Percentiles rank a stretch among this genome's conserved stretches.
Conservation (phyloP, 306 rosid species). For the Casuarina equisetifolia region DNA sequence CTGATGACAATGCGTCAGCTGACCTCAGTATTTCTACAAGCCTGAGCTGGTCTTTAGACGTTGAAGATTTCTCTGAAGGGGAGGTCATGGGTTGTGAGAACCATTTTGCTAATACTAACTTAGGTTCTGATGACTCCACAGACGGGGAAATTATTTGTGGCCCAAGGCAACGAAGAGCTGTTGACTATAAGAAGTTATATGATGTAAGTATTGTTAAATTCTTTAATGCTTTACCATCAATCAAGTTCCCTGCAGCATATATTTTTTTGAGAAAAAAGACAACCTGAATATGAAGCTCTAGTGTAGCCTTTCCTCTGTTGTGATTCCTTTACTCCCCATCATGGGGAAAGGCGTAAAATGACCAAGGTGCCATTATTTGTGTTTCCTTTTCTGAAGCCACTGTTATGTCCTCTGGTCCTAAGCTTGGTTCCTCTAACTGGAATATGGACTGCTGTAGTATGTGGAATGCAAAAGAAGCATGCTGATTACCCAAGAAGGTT, state of each 20-base stretch:
- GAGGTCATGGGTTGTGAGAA: constrained; percentile 37
- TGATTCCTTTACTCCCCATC: background rate
- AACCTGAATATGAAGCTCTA: background rate
- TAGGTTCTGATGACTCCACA: constrained; percentile 64
- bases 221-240: background rate
- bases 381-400: background rate
- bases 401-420: background rate
- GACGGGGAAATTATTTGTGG: constrained; percentile 55
- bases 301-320: background rate
- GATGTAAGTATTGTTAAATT: constrained; percentile 52
- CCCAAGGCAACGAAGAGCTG: constrained; percentile 65
- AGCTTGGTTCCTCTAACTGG: background rate
- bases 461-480: background rate
- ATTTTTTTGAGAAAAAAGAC: background rate
- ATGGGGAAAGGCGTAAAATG: background rate
- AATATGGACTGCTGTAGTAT: background rate
- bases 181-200: constrained; percentile 76
- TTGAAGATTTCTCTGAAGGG: constrained; percentile 33
- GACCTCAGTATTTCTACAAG: constrained; percentile 48
- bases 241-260: background rate
- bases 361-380: background rate
- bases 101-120: constrained; percentile 36
- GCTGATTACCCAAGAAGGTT: background rate
- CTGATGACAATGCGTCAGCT: constrained; percentile 42
- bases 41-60: constrained; percentile 51